These are phyloP conservation scores for Arctostaphylos glauca DNA, from an alignment of 148 eudicot species.

Conservation along the genomic window DNA sequence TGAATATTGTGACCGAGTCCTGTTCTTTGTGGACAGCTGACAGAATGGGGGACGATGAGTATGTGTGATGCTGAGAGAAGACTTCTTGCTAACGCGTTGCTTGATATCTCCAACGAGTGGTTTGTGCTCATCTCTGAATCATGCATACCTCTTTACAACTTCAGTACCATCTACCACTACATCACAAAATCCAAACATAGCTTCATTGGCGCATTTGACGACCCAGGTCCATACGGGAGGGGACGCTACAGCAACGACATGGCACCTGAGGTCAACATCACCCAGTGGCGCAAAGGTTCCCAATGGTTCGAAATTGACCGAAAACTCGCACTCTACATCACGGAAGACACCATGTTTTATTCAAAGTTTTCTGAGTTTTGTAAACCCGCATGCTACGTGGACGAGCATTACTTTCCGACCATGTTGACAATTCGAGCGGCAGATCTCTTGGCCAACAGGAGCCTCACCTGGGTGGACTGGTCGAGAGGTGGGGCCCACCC, in stretches of 20 bases:
- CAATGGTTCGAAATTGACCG: constrained; percentile 81
- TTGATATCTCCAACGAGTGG: constrained; percentile 71
- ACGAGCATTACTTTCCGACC: constrained; percentile 91
- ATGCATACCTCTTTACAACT: constrained; percentile 74
- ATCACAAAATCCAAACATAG: constrained; percentile 55
- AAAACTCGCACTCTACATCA: constrained; percentile 49
- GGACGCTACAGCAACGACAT: constrained; percentile 64
- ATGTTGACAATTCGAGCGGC: constrained; percentile 68
- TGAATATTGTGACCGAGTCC: background rate
- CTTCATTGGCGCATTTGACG: constrained; percentile 70
- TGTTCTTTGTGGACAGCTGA: constrained; percentile 29
- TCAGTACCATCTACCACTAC: constrained; percentile 56
- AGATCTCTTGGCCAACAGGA: constrained; percentile 58
- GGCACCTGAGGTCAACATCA: constrained; percentile 68
- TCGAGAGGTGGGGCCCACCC: constrained; percentile 91
- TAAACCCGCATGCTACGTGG: constrained; percentile 71
- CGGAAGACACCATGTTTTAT: constrained; percentile 55
- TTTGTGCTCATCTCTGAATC: constrained; percentile 79
- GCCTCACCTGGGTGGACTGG: constrained; percentile 94
- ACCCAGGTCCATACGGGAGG: constrained; percentile 68
- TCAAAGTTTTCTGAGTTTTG: constrained; percentile 65
- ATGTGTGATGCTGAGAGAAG: constrained; percentile 89
- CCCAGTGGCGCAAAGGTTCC: constrained; percentile 79
- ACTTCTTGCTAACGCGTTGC: constrained; percentile 79
- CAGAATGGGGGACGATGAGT: constrained; percentile 87